These are phyloP conservation scores for Paspalum notatum DNA, from an alignment of 176 grass and related monocot species.

Conservation along the genomic window DNA sequence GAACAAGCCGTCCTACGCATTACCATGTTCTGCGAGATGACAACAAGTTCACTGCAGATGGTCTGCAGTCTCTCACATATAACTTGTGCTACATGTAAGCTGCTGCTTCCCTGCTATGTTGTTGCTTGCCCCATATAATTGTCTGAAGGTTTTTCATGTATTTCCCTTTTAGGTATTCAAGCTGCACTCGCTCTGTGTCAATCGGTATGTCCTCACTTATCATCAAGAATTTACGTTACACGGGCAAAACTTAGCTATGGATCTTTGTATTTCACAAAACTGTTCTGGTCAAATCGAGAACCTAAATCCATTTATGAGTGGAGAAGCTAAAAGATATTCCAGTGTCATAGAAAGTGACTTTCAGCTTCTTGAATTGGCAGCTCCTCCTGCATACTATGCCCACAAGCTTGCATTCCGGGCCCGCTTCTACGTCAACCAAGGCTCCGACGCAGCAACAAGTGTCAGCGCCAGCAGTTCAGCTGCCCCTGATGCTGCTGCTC, in stretches of 20 bases:
- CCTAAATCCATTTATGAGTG: neutral
- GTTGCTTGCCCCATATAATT: neutral
- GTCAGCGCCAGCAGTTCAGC: neutral
- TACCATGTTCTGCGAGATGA: conserved; percentile 85
- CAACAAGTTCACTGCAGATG: conserved; percentile 71
- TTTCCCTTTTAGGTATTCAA: conserved; percentile 57
- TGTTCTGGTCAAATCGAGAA: neutral
- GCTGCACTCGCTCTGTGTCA: conserved; percentile 80
- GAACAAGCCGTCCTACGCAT: conserved; percentile 70
- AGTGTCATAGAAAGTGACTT: neutral
- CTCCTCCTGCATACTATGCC: conserved; percentile 76
- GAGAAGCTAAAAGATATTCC: neutral
- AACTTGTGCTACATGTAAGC: conserved; percentile 79
- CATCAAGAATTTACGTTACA: neutral
- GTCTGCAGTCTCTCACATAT: conserved; percentile 66
- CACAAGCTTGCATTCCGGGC: conserved; percentile 75
- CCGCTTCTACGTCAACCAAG: conserved; percentile 53
- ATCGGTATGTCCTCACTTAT: conserved; percentile 52
- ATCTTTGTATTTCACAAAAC: neutral
- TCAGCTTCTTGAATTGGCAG: conserved; percentile 18
- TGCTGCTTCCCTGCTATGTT: neutral
- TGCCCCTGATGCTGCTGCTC: neutral
- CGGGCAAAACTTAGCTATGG: neutral
- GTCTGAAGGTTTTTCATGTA: neutral
- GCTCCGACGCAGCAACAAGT: neutral